Conservation (phyloP, 164 flowering plant genomes). For the Aristolochia californica region DNA sequence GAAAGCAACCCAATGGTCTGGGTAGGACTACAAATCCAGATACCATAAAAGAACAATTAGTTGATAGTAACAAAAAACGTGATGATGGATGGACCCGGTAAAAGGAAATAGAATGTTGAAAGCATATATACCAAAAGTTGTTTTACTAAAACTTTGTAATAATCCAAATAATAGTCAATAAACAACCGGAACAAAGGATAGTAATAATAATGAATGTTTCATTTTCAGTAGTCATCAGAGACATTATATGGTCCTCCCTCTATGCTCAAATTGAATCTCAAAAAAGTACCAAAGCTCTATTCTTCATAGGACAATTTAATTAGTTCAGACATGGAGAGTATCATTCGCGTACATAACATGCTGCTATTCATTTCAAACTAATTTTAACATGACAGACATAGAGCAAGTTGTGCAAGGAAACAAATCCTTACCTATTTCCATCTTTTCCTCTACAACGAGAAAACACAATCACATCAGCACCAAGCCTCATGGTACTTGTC, state of each 20-base stretch:
- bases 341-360: too few relatives aligned
- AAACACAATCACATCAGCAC: constrained; percentile 96
- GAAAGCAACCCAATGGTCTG: constrained; percentile 86
- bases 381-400: neutral
- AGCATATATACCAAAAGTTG: neutral
- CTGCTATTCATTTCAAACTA: too few relatives aligned
- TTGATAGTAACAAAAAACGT: neutral
- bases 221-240: too few relatives aligned
- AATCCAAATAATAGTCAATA: too few relatives aligned
- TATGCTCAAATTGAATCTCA: too few relatives aligned
- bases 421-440: constrained; percentile 48
- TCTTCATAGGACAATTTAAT: too few relatives aligned
- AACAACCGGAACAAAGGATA: too few relatives aligned
- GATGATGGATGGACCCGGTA: neutral
- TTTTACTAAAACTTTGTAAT: too few relatives aligned
- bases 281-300: too few relatives aligned
- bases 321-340: too few relatives aligned
- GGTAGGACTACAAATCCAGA: constrained; percentile 34
- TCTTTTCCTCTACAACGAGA: constrained; percentile 61
- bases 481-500: constrained; percentile 98
- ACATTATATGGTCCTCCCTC: too few relatives aligned
- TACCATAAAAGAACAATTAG: neutral
- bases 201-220: too few relatives aligned
- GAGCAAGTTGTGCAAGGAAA: neutral
- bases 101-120: neutral